Percentiles rank a stretch among this genome's conserved stretches.
Conservation (phyloP, 2,329 filamentous ascomycete species). For the Colletotrichum sidae region DNA sequence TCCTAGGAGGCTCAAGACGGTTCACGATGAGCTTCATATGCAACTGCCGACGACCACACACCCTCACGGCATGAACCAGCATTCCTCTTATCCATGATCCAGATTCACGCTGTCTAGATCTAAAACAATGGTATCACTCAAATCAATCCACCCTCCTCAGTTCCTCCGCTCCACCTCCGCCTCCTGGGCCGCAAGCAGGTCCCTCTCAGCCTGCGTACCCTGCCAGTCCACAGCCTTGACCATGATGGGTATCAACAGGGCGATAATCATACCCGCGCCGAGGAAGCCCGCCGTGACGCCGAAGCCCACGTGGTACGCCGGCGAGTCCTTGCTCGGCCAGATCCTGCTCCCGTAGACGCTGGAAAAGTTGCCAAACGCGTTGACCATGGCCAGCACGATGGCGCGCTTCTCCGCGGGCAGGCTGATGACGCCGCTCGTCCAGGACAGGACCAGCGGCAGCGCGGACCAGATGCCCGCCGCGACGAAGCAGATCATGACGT, state of each 20-base stretch:
- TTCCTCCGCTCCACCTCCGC: conserved; percentile 46
- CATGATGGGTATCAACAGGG: conserved; percentile 40
- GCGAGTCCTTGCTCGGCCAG: conserved; percentile 43
- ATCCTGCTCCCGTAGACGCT: conserved; percentile 46
- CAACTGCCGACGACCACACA: no score
- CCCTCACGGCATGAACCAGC: no score
- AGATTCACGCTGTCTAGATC: no score
- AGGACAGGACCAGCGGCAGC: conserved; percentile 43
- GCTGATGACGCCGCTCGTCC: conserved; percentile 43
- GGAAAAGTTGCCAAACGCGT: conserved; percentile 47
- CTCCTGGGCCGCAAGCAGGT: conserved; percentile 18
- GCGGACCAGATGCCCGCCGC: conserved; percentile 43
- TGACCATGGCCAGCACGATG: conserved; percentile 47
- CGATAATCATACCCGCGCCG: conserved; percentile 41
- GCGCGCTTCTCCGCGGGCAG: conserved; percentile 47
- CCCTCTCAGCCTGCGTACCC: conserved; percentile 37
- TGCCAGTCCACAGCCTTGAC: conserved; percentile 36
- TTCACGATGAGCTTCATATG: no score
- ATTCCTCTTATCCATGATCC: no score
- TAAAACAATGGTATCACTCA: no score
- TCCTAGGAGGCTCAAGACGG: no score
- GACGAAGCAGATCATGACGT: conserved; percentile 46
- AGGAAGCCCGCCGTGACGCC: conserved; percentile 45
- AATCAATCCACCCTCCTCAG: neutral
- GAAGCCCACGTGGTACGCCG: conserved; percentile 44